These are phyloP conservation scores for Rhodocollybia butyracea DNA, from an alignment of 768 basidiomycete genomes.

Conservation along the genomic window DNA sequence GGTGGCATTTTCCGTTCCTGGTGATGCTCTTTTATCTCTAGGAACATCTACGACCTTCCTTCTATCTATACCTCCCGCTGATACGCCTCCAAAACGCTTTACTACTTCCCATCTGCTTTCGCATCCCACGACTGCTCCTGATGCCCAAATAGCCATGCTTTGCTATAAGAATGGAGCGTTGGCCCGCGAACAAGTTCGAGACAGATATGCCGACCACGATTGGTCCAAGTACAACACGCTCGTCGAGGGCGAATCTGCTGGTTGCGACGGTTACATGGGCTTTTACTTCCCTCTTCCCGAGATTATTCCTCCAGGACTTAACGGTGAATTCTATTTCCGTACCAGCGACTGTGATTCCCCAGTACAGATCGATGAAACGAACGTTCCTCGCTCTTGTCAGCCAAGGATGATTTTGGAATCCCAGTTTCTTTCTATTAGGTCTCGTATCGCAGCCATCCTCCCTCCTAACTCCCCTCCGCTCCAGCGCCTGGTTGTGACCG, in stretches of 20 bases:
- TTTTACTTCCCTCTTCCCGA: constrained; percentile 85
- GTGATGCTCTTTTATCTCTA: constrained; percentile 81
- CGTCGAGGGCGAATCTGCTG: constrained; percentile 49
- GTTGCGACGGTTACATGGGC: constrained; percentile 60
- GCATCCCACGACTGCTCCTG: constrained; percentile 55
- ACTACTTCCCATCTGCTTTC: constrained; percentile 75
- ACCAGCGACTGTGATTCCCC: constrained; percentile 25
- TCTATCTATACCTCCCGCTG: constrained; percentile 67
- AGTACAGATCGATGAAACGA: constrained; percentile 24
- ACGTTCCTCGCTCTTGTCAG: constrained; percentile 46
- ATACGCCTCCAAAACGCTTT: constrained; percentile 62
- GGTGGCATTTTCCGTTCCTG: constrained; percentile 66
- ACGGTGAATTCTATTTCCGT: constrained; percentile 68
- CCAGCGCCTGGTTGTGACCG: constrained; percentile 70
- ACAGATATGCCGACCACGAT: constrained; percentile 53
- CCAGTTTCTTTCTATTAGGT: constrained; percentile 78
- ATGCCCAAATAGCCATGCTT: constrained; percentile 82
- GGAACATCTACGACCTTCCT: constrained; percentile 89
- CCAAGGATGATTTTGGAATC: constrained; percentile 81
- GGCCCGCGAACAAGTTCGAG: constrained; percentile 73
- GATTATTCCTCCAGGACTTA: constrained; percentile 79
- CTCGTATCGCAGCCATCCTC: constrained; percentile 66
- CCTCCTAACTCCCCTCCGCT: constrained; percentile 50
- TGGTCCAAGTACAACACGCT: constrained; percentile 73
- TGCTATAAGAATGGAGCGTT: constrained; percentile 90